Evolutionary conservation across 2,329 filamentous ascomycete genomes (phyloP).

Genomic region (Venturia nashicola): DNA sequence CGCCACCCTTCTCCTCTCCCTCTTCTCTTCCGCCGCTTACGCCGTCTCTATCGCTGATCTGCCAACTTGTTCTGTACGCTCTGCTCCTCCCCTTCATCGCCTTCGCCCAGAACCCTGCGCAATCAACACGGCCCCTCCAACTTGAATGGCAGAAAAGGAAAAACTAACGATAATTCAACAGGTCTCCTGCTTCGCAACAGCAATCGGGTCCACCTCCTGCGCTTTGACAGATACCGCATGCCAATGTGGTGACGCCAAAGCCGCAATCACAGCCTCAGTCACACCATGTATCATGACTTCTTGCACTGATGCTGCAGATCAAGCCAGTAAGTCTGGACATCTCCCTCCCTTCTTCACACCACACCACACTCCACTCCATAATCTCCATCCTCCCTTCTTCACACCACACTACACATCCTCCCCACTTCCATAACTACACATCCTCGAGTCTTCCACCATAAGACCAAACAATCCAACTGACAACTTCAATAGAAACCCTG

Average conservation of each 20-base stretch:
- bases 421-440: no score
- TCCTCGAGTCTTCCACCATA: background rate
- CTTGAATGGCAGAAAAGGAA: background rate
- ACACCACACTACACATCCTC: background rate
- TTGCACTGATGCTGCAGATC: conserved; percentile 24
- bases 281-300: conserved; percentile 24
- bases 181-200: conserved; percentile 35
- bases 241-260: conserved; percentile 35
- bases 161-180: conserved; percentile 14
- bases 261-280: conserved; percentile 26
- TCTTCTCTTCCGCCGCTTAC: background rate
- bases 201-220: conserved; percentile 37
- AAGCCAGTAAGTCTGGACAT: conserved; percentile 22
- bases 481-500: conserved; percentile 11
- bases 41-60: conserved; percentile 1
- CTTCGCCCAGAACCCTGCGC: background rate
- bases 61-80: conserved; percentile 9
- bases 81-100: background rate
- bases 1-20: conserved; percentile 1
- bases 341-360: no score
- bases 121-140: background rate
- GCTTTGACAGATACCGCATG: conserved; percentile 34
- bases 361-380: no score
- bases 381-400: no score
- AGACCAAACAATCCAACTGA: background rate